Percentiles rank a stretch among this genome's conserved stretches.
These are phyloP conservation scores for Kalmusia sp. DNA, from an alignment of 2,329 filamentous ascomycete species.

Conservation along the genomic window DNA sequence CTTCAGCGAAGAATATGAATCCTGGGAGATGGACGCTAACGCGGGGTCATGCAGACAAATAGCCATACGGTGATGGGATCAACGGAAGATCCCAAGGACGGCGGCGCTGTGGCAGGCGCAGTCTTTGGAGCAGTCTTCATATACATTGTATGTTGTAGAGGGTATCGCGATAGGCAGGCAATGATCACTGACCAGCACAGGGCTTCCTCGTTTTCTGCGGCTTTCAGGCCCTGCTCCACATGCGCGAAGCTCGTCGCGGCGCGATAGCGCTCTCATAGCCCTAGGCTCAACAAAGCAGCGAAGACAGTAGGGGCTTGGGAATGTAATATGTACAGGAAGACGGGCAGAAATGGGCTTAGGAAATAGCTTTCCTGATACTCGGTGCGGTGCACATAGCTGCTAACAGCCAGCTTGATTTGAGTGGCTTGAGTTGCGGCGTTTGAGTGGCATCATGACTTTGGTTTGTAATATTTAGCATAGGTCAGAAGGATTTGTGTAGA, in stretches of 20 bases:
- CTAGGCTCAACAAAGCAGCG: background rate
- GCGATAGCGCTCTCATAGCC: slow-evolving; percentile 75
- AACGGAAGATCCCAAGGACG: slow-evolving; percentile 72
- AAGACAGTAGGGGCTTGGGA: background rate
- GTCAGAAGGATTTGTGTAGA: background rate
- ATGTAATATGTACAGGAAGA: background rate
- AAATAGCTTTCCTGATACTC: background rate
- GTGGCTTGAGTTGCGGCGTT: slow-evolving; percentile 2
- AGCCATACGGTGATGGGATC: slow-evolving; percentile 86
- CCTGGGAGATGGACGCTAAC: slow-evolving; percentile 22
- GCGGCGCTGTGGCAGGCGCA: slow-evolving; percentile 78
- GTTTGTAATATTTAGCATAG: slow-evolving; percentile 2
- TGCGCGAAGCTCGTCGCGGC: slow-evolving; percentile 81
- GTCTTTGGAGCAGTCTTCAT: slow-evolving; percentile 89
- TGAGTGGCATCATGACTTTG: background rate
- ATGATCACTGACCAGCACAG: slow-evolving; percentile 43
- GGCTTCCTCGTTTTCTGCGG: slow-evolving; percentile 91
- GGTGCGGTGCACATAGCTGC: background rate
- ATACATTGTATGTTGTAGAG: slow-evolving; percentile 74
- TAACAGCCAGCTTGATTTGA: background rate
- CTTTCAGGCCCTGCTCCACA: slow-evolving; percentile 84
- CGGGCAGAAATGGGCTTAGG: background rate
- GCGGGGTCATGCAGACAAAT: slow-evolving; percentile 56
- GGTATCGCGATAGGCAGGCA: background rate
- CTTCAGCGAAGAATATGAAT: no score